A percentile compares a stretch with the other conserved stretches of the same genome.
These are phyloP conservation scores for Chlamydomonas eustigma DNA, from an alignment of 139 green algal genomes.

Conservation along the genomic window DNA sequence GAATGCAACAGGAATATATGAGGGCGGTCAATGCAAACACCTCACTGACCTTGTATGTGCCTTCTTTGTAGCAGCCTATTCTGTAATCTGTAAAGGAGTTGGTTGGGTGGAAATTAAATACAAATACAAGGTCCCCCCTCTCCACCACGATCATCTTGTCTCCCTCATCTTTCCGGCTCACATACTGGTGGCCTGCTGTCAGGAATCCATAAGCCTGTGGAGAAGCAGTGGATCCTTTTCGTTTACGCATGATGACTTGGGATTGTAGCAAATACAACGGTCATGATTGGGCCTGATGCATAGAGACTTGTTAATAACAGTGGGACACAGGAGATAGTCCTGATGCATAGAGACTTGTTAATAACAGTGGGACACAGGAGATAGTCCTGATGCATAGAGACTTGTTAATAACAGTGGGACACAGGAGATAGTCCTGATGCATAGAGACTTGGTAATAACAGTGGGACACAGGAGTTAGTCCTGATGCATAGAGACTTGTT, in stretches of 20 bases:
- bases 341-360: too few relatives aligned
- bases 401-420: too few relatives aligned
- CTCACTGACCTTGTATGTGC: conserved; percentile 12
- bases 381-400: too few relatives aligned
- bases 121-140: conserved; percentile 92
- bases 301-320: too few relatives aligned
- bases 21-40: too few relatives aligned
- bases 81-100: conserved; percentile 87
- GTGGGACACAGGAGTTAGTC: too few relatives aligned
- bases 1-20: neutral
- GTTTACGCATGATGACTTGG: neutral
- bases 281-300: neutral
- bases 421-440: too few relatives aligned
- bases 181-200: conserved; percentile 67
- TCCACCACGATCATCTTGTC: conserved; percentile 96
- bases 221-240: neutral
- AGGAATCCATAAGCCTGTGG: conserved; percentile 79
- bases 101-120: conserved; percentile 98
- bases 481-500: too few relatives aligned
- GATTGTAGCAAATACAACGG: neutral
- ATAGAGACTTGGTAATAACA: too few relatives aligned
- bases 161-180: conserved; percentile 71
- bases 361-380: too few relatives aligned
- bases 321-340: too few relatives aligned
- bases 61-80: conserved; percentile 70